Percentiles rank a stretch among this genome's conserved stretches.
Evolutionary conservation across 1,284 basidiomycete species (phyloP).

Genomic region (Cryptococcus jaspeensis): DNA sequence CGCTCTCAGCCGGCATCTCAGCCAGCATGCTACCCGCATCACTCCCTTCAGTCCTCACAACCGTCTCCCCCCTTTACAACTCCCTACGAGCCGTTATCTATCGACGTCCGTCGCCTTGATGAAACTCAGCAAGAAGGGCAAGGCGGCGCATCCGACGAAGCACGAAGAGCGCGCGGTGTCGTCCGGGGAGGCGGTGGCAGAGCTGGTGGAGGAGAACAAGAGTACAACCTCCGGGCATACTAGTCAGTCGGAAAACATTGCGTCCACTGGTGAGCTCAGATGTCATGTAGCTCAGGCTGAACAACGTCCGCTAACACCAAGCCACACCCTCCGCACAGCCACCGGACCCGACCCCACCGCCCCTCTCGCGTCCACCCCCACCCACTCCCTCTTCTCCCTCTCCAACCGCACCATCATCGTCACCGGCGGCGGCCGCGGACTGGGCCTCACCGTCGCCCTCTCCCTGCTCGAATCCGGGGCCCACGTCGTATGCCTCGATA

Average conservation of each 20-base stretch:
- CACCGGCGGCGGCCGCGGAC: slow-evolving; percentile 73
- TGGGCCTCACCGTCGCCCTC: slow-evolving; percentile 78
- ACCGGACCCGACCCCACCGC: background rate
- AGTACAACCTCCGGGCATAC: slow-evolving; percentile 14
- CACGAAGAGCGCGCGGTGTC: slow-evolving; percentile 10
- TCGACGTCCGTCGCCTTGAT: too few species aligned
- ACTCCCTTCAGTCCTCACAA: too few species aligned
- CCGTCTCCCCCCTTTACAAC: too few species aligned
- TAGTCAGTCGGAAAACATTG: background rate
- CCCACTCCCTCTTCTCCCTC: slow-evolving; percentile 59
- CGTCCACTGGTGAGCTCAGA: too few species aligned
- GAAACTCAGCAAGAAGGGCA: too few species aligned
- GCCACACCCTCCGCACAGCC: too few species aligned
- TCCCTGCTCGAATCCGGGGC: slow-evolving; percentile 74
- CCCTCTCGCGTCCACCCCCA: slow-evolving; percentile 6
- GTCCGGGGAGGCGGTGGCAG: slow-evolving; percentile 20
- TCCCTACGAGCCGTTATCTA: too few species aligned
- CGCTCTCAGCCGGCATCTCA: too few species aligned
- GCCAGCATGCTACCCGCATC: too few species aligned
- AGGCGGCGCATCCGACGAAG: slow-evolving; percentile 17
- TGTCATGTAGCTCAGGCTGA: too few species aligned
- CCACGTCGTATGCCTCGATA: slow-evolving; percentile 72
- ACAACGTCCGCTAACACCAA: too few species aligned
- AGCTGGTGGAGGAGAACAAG: slow-evolving; percentile 19
- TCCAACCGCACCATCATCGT: slow-evolving; percentile 71